Conservation (phyloP, 805 yeast genomes). For the Lachancea thermotolerans region DNA sequence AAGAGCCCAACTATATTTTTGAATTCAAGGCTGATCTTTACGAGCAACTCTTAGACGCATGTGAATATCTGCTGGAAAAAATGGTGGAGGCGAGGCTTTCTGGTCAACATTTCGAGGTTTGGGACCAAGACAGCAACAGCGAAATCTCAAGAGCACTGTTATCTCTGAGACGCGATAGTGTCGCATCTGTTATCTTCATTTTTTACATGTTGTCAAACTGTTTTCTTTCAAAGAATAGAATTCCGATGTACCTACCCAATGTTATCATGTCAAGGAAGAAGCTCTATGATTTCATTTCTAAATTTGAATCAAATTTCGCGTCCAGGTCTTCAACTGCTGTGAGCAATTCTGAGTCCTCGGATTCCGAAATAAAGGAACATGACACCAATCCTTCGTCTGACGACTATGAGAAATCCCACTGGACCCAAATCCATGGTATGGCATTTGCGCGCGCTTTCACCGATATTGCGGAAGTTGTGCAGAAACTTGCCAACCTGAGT, state of each 20-base stretch:
- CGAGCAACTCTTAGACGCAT: constrained; percentile 30
- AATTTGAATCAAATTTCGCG: constrained; percentile 22
- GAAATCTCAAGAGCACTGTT: constrained; percentile 35
- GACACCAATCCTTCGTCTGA: background rate
- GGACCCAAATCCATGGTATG: constrained; percentile 44
- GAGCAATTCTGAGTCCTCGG: background rate
- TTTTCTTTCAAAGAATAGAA: constrained; percentile 30
- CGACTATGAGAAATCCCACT: constrained; percentile 30
- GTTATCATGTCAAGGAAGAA: constrained; percentile 38
- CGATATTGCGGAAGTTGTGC: constrained; percentile 38
- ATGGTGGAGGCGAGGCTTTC: constrained; percentile 44
- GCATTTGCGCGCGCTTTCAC: constrained; percentile 45
- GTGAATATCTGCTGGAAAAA: constrained; percentile 37
- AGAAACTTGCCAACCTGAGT: constrained; percentile 32
- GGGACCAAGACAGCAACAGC: constrained; percentile 37
- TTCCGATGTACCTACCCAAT: constrained; percentile 43
- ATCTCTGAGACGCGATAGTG: constrained; percentile 42
- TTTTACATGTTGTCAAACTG: constrained; percentile 40
- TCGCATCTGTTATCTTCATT: constrained; percentile 39
- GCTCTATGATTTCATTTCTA: constrained; percentile 35
- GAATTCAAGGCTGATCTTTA: constrained; percentile 33
- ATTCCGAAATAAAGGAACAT: background rate
- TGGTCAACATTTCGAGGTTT: constrained; percentile 41
- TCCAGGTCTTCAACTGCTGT: constrained; percentile 1
- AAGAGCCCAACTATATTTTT: constrained; percentile 34